Conservation (phyloP, 2,329 filamentous ascomycete genomes). For the Trichoderma polysporum region DNA sequence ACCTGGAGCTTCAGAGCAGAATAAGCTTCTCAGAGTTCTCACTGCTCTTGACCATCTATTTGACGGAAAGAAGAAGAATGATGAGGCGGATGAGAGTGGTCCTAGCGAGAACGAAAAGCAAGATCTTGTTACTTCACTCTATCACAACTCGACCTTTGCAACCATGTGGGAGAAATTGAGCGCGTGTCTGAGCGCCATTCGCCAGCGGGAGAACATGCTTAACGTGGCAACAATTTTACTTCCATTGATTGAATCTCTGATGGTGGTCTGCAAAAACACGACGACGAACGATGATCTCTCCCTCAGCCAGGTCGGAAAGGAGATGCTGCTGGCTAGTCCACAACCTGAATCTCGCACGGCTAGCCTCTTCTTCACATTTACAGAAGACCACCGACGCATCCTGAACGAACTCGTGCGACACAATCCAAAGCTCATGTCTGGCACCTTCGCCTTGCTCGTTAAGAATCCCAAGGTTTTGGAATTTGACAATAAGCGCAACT, state of each 20-base stretch:
- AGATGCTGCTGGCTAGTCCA: constrained; percentile 72
- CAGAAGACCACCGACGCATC: constrained; percentile 95
- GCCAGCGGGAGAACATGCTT: constrained; percentile 89
- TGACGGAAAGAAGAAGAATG: constrained; percentile 70
- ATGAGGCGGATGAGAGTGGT: constrained; percentile 49
- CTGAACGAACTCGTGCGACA: constrained; percentile 96
- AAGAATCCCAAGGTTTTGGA: constrained; percentile 99
- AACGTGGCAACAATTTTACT: constrained; percentile 95
- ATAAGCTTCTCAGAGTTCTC: constrained; percentile 87
- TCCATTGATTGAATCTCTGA: constrained; percentile 91
- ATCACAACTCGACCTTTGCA: constrained; percentile 87
- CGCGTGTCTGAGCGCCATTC: constrained; percentile 82
- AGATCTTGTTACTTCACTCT: constrained; percentile 81
- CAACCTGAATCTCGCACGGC: constrained; percentile 78
- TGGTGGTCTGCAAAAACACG: constrained; percentile 99
- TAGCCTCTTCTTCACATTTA: constrained; percentile 93
- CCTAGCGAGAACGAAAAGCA: constrained; percentile 66
- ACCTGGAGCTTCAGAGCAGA: constrained; percentile 91
- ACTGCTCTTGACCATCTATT: constrained; percentile 96
- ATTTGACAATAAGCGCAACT: constrained; percentile 99
- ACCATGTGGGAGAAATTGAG: constrained; percentile 91
- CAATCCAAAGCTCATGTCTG: constrained; percentile 97
- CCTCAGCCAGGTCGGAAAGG: constrained; percentile 54
- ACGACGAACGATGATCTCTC: constrained; percentile 68
- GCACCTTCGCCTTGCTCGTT: constrained; percentile 90